These are phyloP conservation scores for Hanseniaspora vineae DNA, from an alignment of 805 yeast genomes.

Conservation along the genomic window DNA sequence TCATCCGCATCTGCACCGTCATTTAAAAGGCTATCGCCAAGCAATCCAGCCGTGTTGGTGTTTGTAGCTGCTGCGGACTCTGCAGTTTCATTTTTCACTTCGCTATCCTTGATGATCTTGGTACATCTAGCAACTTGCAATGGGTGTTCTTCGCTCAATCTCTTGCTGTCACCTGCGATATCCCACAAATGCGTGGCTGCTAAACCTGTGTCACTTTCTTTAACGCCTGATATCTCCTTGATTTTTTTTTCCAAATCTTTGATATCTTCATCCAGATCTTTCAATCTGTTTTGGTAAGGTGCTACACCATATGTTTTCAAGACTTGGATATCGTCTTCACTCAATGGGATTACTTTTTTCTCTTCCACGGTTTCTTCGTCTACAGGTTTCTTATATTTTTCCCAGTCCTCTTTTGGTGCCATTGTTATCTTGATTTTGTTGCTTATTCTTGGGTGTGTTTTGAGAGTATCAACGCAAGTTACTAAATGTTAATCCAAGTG, in stretches of 20 bases:
- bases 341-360: constrained; percentile 41
- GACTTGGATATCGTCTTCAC: constrained; percentile 96
- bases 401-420: constrained; percentile 99
- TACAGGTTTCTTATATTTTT: constrained; percentile 81
- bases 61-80: constrained; percentile 10
- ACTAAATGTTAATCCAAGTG: too few species aligned
- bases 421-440: constrained; percentile 4
- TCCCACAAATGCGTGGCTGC: constrained; percentile 98
- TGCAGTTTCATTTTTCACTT: constrained; percentile 8
- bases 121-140: constrained; percentile 98
- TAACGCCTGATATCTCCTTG: constrained; percentile 87
- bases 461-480: too few species aligned
- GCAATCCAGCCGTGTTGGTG: constrained; percentile 5
- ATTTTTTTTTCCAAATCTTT: constrained; percentile 74
- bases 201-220: constrained; percentile 95
- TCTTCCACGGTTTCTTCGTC: constrained; percentile 29
- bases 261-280: constrained; percentile 75
- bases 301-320: constrained; percentile 96
- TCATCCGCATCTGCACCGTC: constrained; percentile 11
- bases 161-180: constrained; percentile 86
- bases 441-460: not conserved
- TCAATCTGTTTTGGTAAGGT: constrained; percentile 76
- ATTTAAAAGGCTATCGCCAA: constrained; percentile 1
- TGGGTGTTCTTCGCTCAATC: constrained; percentile 89
- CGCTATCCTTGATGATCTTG: constrained; percentile 68